These are phyloP conservation scores for Phytopythium sindhum DNA, from an alignment of 352 stramenopile species.

Conservation along the genomic window DNA sequence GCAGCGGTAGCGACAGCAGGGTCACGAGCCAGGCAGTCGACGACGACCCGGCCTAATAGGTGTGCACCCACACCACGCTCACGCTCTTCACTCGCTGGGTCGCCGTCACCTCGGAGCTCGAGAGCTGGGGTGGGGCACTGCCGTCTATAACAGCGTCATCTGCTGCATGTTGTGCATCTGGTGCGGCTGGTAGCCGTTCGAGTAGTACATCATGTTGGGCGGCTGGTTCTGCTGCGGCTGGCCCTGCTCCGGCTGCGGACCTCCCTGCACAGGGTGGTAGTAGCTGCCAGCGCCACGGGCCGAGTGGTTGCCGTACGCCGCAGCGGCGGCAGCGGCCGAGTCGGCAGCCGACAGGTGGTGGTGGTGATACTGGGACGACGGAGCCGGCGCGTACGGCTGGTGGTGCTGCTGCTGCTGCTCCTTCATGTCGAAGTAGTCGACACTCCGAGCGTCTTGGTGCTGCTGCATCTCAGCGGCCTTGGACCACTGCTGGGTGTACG, in stretches of 20 bases:
- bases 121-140: constrained; percentile 4
- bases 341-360: constrained; percentile 63
- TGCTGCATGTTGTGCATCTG: constrained; percentile 75
- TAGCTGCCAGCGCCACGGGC: constrained; percentile 32
- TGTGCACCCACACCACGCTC: not conserved
- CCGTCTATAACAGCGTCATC: constrained; percentile 73
- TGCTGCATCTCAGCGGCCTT: constrained; percentile 43
- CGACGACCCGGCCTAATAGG: constrained; percentile 2
- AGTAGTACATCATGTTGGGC: constrained; percentile 74
- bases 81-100: not conserved
- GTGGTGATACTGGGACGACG: constrained; percentile 64
- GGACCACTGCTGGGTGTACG: constrained; percentile 63
- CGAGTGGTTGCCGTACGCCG: constrained; percentile 39
- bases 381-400: constrained; percentile 32
- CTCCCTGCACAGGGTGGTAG: constrained; percentile 48
- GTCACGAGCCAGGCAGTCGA: not conserved
- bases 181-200: constrained; percentile 50
- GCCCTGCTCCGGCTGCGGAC: constrained; percentile 24
- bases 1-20: not conserved
- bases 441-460: constrained; percentile 28
- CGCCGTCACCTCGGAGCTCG: not conserved
- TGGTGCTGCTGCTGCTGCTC: constrained; percentile 55
- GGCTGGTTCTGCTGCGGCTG: constrained; percentile 18
- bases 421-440: constrained; percentile 81
- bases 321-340: constrained; percentile 26